Evolutionary conservation across 179 eudicot genomes (phyloP).

Genomic region (Beta corolliflora): DNA sequence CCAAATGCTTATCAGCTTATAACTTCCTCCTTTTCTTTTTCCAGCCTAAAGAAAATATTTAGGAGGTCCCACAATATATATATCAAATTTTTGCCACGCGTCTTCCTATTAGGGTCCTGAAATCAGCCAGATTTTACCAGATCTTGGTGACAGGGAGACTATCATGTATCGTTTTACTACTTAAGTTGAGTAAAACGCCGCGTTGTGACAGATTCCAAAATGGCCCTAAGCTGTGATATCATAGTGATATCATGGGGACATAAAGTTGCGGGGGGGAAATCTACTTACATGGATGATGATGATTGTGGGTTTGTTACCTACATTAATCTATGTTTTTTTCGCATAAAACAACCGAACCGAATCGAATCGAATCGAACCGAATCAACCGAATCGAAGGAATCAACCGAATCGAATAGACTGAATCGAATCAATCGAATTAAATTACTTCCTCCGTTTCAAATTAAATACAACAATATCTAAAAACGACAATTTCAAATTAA

Average conservation of each 20-base stretch:
- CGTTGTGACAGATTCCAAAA: not conserved
- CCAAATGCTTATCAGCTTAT: conserved; percentile 29
- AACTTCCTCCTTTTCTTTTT: not conserved
- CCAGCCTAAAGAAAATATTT: not conserved
- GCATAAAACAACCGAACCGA: too few species aligned
- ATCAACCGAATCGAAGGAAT: too few species aligned
- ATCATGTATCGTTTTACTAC: not conserved
- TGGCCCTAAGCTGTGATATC: not conserved
- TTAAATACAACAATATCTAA: too few species aligned
- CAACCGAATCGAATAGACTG: too few species aligned
- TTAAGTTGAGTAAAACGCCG: not conserved
- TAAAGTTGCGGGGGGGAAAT: not conserved
- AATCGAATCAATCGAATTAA: too few species aligned
- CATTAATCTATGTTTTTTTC: too few species aligned
- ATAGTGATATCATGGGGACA: conserved; percentile 10
- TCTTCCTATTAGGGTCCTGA: not conserved
- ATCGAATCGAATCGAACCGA: too few species aligned
- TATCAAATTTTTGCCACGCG: conserved; percentile 15
- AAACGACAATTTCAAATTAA: too few species aligned
- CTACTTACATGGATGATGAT: not conserved
- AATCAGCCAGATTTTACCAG: conserved; percentile 16
- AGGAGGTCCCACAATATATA: not conserved
- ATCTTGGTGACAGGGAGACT: conserved; percentile 6
- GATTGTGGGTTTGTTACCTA: too few species aligned
- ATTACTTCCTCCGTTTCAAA: too few species aligned